These are phyloP conservation scores for Phalaenopsis aphrodite DNA, from an alignment of 106 monocot species.

Conservation along the genomic window DNA sequence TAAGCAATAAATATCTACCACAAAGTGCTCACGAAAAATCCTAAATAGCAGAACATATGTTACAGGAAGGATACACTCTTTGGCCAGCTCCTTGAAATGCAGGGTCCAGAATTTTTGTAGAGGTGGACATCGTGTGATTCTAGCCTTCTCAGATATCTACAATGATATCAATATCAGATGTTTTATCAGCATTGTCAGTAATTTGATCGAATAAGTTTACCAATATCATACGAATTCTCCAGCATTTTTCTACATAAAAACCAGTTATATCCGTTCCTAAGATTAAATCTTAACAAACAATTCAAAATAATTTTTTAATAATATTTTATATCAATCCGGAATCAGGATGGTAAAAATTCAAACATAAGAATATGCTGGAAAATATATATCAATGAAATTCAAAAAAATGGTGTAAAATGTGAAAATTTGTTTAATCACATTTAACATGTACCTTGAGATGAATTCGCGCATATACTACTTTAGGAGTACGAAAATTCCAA, in stretches of 20 bases:
- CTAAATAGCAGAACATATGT: not conserved
- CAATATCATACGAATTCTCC: not conserved
- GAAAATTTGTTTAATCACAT: not conserved
- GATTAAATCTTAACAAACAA: not conserved
- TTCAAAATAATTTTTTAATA: not conserved
- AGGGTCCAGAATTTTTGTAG: conserved; percentile 46
- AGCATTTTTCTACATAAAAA: not conserved
- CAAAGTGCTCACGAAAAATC: not conserved
- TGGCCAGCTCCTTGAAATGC: conserved; percentile 63
- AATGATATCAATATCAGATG: not conserved
- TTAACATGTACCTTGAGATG: not conserved
- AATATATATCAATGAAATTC: not conserved
- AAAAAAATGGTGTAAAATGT: not conserved
- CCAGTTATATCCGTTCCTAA: not conserved
- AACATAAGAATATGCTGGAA: not conserved
- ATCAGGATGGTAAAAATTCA: not conserved
- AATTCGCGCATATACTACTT: not conserved
- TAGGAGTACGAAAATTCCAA: too few species aligned
- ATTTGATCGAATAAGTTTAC: not conserved
- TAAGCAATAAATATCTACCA: not conserved
- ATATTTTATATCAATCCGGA: not conserved
- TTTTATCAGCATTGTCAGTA: not conserved
- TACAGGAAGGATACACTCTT: conserved; percentile 46
- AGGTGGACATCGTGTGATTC: conserved; percentile 24
- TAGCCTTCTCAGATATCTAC: conserved; percentile 2